Evolutionary conservation across 805 yeast genomes (phyloP), one percentile per base, ranked within the genome.

Genomic region (Phaffomyces antillensis): DNA sequence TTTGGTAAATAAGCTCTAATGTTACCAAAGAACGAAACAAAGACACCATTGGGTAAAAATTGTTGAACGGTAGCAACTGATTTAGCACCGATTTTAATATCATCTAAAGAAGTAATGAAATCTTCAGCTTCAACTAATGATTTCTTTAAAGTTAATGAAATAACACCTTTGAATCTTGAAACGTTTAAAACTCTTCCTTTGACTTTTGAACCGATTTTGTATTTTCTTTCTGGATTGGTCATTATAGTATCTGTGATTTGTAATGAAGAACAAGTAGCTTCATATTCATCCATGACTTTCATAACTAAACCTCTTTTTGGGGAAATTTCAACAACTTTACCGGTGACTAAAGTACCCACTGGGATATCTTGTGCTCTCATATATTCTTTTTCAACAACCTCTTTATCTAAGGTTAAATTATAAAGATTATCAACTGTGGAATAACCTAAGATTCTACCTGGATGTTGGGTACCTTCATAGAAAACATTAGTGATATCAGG

Each of bases 181-280:
- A 76, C 72, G 43, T 65, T 71, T 52, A 87, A 63, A 12, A 88
- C 75, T 66, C 95, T 77, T 50, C 83, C 93, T 55, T 75, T 84
- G 28, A 87, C 86, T 53, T 81, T 84, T 37, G 83, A 70, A 11
- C 96, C 98, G 37, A 82, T 79, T 64, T 86, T 86, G 72, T 83
- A 91, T 58, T 88, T 87, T 70, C 93, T 77, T 65, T 93, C 98
- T 7, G 99, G 99, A 59, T 91, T 83, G 3, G 79, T 78, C 51
- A 91, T 71, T 60, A 80, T 83, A 46, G 85, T 74, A 63, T 93
- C 99, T 53, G 95, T 82, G 63, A 93, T 76, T 56, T 91, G 96
- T 24, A 68, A 59, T 25, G 79, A 70, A 13, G 86, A 83, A 26
- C 87, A 98, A 50, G 75, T 67, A 6, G 88, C 99, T 37, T 75